phyloP scores from a whole-genome alignment of 163 green algal species.

The Prototheca wickerhamii region DNA sequence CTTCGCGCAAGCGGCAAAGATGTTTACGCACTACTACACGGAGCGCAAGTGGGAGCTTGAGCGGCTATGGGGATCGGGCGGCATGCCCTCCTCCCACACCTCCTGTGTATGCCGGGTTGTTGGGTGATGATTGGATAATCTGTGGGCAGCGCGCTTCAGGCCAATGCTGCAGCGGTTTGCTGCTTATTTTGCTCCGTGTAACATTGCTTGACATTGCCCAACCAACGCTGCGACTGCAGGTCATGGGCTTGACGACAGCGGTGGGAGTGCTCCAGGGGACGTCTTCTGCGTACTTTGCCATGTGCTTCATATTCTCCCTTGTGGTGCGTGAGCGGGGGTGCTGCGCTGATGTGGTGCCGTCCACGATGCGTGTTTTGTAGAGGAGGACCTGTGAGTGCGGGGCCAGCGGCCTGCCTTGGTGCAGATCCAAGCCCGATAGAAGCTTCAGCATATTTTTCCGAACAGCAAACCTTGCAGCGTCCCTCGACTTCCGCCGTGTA shows the following conservation, averaged over 20 bases:
- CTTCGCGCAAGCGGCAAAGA: constrained; percentile 63
- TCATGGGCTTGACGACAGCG: constrained; percentile 69
- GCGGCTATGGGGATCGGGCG: constrained; percentile 52
- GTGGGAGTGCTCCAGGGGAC: constrained; percentile 62
- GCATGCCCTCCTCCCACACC: constrained; percentile 89
- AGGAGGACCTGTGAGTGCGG: no score
- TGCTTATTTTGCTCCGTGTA: no score
- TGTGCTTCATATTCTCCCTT: constrained; percentile 65
- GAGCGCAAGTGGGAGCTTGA: constrained; percentile 50
- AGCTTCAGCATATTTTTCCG: no score
- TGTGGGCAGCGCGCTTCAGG: no score
- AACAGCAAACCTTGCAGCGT: no score
- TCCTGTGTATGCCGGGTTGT: not conserved
- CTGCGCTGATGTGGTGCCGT: no score
- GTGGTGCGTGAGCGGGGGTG: no score
- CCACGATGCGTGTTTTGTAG: no score
- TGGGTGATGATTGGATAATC: not conserved
- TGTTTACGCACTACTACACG: constrained; percentile 55
- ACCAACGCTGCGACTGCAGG: constrained; percentile 17
- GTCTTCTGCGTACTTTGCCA: constrained; percentile 57
- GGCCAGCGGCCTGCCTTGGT: no score
- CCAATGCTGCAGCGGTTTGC: no score
- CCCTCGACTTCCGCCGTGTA: not conserved
- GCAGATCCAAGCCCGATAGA: no score
- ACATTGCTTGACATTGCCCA: no score